Evolutionary conservation across 495 filamentous ascomycete species (phyloP), one percentile per base, ranked within the genome.

Genomic region (Penicillium macrosclerotiorum): DNA sequence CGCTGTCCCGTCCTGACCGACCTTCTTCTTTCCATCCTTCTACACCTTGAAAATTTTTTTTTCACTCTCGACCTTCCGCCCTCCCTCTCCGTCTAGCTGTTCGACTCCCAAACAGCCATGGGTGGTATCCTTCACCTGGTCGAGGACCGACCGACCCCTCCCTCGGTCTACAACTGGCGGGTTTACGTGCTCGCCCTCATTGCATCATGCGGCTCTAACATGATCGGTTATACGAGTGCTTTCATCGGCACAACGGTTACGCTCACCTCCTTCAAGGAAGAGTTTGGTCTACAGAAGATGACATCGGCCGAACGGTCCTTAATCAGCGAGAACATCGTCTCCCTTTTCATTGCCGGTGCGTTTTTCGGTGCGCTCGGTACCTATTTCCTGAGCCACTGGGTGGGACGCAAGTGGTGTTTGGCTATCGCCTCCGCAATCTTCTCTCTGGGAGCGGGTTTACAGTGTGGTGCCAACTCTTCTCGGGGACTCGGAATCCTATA

Each of bases 81-180:
- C 14, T 14, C 16, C 30, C 29, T 37, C 26, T 35, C 33, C 45
- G 43, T 35, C 25, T 52, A 45, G 42, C 42, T 53, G 45, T 54
- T 37, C 35, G 40, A 62, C 32, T 41, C 32, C n/a, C n/a, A n/a
- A 23, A 27, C 52, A 52, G 74, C 51, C 32, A 83, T 85, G 80
- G 77, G 75, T 54, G 44, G 50, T 41, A 54, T 83, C 52, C 71
- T 84, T 47, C 65, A 68, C 16, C 64, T 84, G 35, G 75, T 79
- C 40, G 82, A 87, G 62, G 83, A 87, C 57, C 63, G 80, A 59
- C 80, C 81, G 22, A 84, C 83, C 54, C 82, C 82, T 1, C 65
- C 68, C 43, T 68, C 72, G 32, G 85, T 89, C 53, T 89, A 88
- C 76, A 89, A 89, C 69, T 89, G 84, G 84, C 71, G 82, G 27